A percentile compares a stretch with the other conserved stretches of the same genome.
These are phyloP conservation scores for Ogataea glucozyma DNA, from an alignment of 805 yeast species.

Conservation along the genomic window DNA sequence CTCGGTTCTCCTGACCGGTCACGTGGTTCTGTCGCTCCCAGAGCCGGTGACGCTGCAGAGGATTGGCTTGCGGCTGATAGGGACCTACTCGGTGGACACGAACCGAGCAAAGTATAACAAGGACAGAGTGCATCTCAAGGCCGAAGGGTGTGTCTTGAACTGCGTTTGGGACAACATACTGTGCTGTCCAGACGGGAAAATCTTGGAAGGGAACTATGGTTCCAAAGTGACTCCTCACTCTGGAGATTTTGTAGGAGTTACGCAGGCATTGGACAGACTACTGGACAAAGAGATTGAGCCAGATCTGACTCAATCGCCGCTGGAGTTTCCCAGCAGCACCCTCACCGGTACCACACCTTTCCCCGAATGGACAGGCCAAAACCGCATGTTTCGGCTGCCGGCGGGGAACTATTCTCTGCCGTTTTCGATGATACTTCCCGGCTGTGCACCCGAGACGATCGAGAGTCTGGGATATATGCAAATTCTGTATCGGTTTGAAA, in stretches of 20 bases:
- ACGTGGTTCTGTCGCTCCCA: conserved; percentile 46
- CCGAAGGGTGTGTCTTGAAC: conserved; percentile 40
- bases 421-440: conserved; percentile 45
- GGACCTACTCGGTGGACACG: conserved; percentile 45
- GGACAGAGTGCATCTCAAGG: conserved; percentile 27
- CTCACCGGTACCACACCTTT: conserved; percentile 37
- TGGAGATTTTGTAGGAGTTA: not conserved
- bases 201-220: conserved; percentile 45
- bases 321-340: conserved; percentile 13
- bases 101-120: too few relatives aligned
- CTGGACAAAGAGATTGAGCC: too few relatives aligned
- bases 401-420: conserved; percentile 56
- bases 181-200: conserved; percentile 39
- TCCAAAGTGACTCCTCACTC: conserved; percentile 20
- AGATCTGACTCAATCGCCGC: too few relatives aligned
- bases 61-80: conserved; percentile 42
- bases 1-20: conserved; percentile 45
- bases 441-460: conserved; percentile 49
- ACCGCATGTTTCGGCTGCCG: conserved; percentile 40
- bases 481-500: conserved; percentile 43
- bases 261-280: conserved; percentile 1
- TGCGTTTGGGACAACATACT: conserved; percentile 52
- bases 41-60: conserved; percentile 42
- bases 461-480: conserved; percentile 49
- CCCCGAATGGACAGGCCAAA: conserved; percentile 20